Percentiles rank a stretch among this genome's conserved stretches.
phyloP scores from a whole-genome alignment of 768 basidiomycete species.

The Termitomyces sp. region DNA sequence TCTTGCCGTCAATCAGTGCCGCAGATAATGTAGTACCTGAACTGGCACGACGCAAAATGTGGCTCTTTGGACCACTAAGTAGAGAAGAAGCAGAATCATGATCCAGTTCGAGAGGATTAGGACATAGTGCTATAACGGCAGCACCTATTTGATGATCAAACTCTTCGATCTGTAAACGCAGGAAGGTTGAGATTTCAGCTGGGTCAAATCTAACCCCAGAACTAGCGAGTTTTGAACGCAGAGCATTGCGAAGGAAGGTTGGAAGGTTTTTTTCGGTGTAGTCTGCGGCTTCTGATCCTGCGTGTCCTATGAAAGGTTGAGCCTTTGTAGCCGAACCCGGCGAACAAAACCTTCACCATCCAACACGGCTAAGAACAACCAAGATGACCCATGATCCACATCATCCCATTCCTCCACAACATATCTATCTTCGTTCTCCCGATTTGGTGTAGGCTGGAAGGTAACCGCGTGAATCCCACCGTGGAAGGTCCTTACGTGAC shows the following conservation, averaged over 20 bases:
- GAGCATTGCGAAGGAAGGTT: conserved; percentile 2
- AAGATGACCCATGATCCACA: conserved; percentile 1
- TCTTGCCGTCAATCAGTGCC: conserved; percentile 9
- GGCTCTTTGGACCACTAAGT: not conserved
- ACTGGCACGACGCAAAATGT: conserved; percentile 5
- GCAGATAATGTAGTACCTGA: conserved; percentile 9
- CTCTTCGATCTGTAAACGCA: conserved; percentile 6
- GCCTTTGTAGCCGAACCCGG: not conserved
- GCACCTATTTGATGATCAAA: conserved; percentile 10
- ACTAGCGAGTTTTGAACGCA: conserved; percentile 4
- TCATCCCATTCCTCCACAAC: conserved; percentile 13
- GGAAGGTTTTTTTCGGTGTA: conserved; percentile 7
- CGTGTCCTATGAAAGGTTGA: conserved; percentile 4
- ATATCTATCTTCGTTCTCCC: conserved; percentile 11
- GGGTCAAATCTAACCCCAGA: not conserved
- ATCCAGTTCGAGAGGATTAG: conserved; percentile 3
- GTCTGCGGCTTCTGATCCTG: conserved; percentile 7
- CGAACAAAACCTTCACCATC: conserved; percentile 4
- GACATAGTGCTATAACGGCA: conserved; percentile 4
- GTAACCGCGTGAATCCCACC: conserved; percentile 8
- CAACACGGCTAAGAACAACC: conserved; percentile 12
- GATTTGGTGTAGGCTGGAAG: conserved; percentile 10
- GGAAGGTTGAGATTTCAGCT: conserved; percentile 1
- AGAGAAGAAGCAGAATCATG: not conserved
- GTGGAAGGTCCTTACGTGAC: not conserved